A percentile compares a stretch with the other conserved stretches of the same genome.
Evolutionary conservation across 164 flowering plant genomes (phyloP).

Genomic region (Berberis thunbergii): DNA sequence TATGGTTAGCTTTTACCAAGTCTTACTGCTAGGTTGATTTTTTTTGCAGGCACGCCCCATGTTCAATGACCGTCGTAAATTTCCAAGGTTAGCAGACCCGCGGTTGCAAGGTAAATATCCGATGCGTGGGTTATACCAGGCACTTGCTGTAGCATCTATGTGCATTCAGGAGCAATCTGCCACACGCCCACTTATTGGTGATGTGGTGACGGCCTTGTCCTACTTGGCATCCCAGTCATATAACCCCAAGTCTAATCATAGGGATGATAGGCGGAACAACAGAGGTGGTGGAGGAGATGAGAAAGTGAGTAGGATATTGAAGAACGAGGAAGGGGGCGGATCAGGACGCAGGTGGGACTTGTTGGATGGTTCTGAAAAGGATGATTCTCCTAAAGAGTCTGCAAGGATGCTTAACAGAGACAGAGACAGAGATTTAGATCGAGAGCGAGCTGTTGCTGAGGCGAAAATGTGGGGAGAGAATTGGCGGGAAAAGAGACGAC

Average conservation of each 20-base stretch:
- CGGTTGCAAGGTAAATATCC: conserved; percentile 37
- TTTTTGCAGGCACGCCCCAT: conserved; percentile 41
- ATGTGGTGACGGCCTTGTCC: conserved; percentile 52
- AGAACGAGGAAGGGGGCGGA: conserved; percentile 51
- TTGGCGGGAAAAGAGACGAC: conserved; percentile 71
- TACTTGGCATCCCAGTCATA: conserved; percentile 33
- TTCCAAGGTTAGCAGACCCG: conserved; percentile 38
- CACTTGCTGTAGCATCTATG: conserved; percentile 48
- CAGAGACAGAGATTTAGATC: conserved; percentile 27
- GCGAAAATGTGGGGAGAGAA: conserved; percentile 98
- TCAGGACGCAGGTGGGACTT: conserved; percentile 59
- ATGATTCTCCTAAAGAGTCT: conserved; percentile 67
- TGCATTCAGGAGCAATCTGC: conserved; percentile 46
- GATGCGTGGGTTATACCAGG: conserved; percentile 47
- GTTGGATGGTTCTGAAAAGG: conserved; percentile 61
- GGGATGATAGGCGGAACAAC: conserved; percentile 20
- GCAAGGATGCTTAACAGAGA: conserved; percentile 39
- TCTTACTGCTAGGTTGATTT: no score
- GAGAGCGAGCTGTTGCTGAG: conserved; percentile 94
- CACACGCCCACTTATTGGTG: conserved; percentile 45
- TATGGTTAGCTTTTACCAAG: no score
- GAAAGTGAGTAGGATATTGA: conserved; percentile 19
- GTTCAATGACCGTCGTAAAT: conserved; percentile 36
- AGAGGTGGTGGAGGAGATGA: conserved; percentile 20
- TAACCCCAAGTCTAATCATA: conserved; percentile 15